Evolutionary conservation across 768 basidiomycete species (phyloP), one percentile per base, ranked within the genome.

Genomic region (Podaxis pistillaris): DNA sequence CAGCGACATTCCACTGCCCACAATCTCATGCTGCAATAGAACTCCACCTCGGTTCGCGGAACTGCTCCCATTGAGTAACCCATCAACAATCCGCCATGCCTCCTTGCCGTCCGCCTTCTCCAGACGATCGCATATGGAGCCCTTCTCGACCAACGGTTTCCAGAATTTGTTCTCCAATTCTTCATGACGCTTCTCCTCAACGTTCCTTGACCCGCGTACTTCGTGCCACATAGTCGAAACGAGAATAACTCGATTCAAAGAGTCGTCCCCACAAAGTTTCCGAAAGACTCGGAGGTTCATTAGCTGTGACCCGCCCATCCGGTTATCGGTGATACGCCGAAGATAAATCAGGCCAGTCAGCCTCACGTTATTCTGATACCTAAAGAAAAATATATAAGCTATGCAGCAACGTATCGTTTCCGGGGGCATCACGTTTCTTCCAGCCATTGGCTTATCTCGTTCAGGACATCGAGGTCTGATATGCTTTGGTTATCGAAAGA

Each of bases 171-270:
- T 26, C 37, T 58, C 22, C 15, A 50, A 33, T 37, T 58, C 44
- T 22, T 50, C 28, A n/a, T 36, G 8, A n/a, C 52, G 52, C 7
- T 13, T 30, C 19, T 54, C 33, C 6, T 26, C 52, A 33, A 2
- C 24, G 0, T 54, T 12, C 30, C 24, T 28, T 17, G 15, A 3
- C 15, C 41, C 41, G 49, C 19, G 26, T 12, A 81, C 77, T 61
- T 75, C 72, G 4, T 74, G 76, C 83, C 84, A 85, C 81, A 81
- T 84, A 41, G 76, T 85, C 50, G 85, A 84, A 53, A 79, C 78
- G 62, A 86, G 78, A 33, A 83, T 72, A 30, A 86, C 81, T 64
- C 80, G 84, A 44, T 75, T 72, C 54, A 86, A 78, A 15, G 80
- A 74, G 52, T 60, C 73, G 19, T 81, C 79, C 13, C 84, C 84